A percentile compares a stretch with the other conserved stretches of the same genome.
Evolutionary conservation across 1,139 yeast species (phyloP).

Genomic region (Pichia sp.): DNA sequence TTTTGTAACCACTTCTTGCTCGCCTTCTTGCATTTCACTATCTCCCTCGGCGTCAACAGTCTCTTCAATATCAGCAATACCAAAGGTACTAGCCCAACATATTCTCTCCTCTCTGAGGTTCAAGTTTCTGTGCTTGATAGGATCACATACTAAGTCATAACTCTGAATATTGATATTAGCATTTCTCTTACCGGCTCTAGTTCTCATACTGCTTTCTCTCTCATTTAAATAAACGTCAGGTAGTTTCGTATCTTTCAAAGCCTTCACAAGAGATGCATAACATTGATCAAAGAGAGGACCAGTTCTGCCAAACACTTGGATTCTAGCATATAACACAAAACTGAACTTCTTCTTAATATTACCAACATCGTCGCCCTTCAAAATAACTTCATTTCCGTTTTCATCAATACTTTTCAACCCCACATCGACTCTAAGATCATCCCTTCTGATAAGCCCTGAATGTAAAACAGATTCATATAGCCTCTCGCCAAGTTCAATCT

Average conservation of each 20-base stretch:
- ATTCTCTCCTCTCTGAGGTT: constrained; percentile 31
- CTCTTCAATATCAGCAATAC: constrained; percentile 28
- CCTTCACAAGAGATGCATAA: constrained; percentile 61
- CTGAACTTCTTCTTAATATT: constrained; percentile 40
- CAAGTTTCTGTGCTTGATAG: constrained; percentile 29
- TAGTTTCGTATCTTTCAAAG: constrained; percentile 51
- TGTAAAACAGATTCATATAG: constrained; percentile 53
- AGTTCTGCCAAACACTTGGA: constrained; percentile 71
- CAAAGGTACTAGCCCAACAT: constrained; percentile 58
- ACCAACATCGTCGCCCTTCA: constrained; percentile 36
- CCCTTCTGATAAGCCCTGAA: constrained; percentile 43
- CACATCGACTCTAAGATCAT: constrained; percentile 40
- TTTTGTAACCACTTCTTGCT: constrained; percentile 14
- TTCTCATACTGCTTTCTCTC: constrained; percentile 39
- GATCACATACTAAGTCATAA: constrained; percentile 37
- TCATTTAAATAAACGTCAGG: constrained; percentile 67
- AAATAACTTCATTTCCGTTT: constrained; percentile 22
- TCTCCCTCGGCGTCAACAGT: constrained; percentile 22
- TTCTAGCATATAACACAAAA: constrained; percentile 63
- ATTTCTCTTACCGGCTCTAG: constrained; percentile 25
- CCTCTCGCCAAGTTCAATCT: constrained; percentile 71
- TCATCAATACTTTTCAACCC: constrained; percentile 42
- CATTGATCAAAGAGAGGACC: constrained; percentile 80
- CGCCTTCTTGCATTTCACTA: constrained; percentile 5
- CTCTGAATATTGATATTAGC: constrained; percentile 17